Percentiles rank a stretch among this genome's conserved stretches.
These are phyloP conservation scores for Trametopsis cervina DNA, from an alignment of 768 basidiomycete species.

Conservation along the genomic window DNA sequence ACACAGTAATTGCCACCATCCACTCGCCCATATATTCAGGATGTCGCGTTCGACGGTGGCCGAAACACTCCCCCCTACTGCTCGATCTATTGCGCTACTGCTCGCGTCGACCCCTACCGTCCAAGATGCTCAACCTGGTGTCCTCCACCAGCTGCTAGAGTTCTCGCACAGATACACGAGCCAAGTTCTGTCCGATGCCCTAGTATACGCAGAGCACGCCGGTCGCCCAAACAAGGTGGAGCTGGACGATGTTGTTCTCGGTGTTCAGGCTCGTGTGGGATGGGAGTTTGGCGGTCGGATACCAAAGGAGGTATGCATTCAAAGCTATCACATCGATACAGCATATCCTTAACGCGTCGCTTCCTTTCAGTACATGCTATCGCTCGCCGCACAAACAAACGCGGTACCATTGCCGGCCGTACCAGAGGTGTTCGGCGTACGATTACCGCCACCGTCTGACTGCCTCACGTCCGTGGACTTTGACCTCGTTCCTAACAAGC, in stretches of 20 bases:
- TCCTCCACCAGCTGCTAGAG: constrained; percentile 81
- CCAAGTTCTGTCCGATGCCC: constrained; percentile 78
- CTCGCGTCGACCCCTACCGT: constrained; percentile 79
- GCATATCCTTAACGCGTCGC: not conserved
- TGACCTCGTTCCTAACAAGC: constrained; percentile 79
- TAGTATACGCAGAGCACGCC: constrained; percentile 84
- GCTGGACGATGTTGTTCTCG: constrained; percentile 74
- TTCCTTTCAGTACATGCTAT: constrained; percentile 68
- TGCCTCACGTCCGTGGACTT: constrained; percentile 79
- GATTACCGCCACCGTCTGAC: constrained; percentile 62
- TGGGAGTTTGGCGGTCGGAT: constrained; percentile 90
- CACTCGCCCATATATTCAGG: not conserved
- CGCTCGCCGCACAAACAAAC: constrained; percentile 80
- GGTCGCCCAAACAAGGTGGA: constrained; percentile 73
- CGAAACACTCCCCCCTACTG: constrained; percentile 78
- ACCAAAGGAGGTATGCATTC: constrained; percentile 71
- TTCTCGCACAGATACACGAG: constrained; percentile 80
- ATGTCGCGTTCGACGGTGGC: constrained; percentile 40
- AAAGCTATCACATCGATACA: no score
- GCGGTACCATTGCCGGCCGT: constrained; percentile 73
- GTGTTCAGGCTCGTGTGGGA: constrained; percentile 83
- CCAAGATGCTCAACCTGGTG: constrained; percentile 81
- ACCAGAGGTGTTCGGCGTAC: constrained; percentile 84
- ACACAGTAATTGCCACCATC: not conserved
- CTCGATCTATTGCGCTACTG: constrained; percentile 75